A percentile compares a stretch with the other conserved stretches of the same genome.
Evolutionary conservation across 768 basidiomycete species (phyloP).

Genomic region (Mrakia hoshinonis): DNA sequence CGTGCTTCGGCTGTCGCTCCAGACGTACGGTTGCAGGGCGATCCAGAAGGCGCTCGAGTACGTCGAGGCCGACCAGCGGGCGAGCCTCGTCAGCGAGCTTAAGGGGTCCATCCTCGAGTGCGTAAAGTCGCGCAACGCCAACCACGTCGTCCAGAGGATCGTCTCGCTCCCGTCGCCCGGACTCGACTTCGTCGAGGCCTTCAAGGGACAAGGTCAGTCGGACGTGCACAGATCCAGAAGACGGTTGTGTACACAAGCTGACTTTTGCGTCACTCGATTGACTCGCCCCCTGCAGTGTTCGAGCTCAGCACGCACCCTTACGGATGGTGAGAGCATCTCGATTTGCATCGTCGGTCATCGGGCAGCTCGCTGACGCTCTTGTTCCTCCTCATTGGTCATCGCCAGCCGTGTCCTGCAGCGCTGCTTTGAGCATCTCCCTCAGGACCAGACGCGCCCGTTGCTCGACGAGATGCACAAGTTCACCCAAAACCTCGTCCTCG

Average conservation of each 20-base stretch:
- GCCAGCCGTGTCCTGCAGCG: slow-evolving; percentile 71
- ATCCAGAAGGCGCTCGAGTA: slow-evolving; percentile 58
- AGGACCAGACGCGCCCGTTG: slow-evolving; percentile 57
- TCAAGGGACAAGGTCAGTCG: slow-evolving; percentile 59
- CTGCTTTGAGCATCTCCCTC: slow-evolving; percentile 74
- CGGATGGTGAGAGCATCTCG: slow-evolving; percentile 50
- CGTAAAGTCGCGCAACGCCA: slow-evolving; percentile 84
- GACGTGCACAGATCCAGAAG: background rate
- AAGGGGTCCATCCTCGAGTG: slow-evolving; percentile 71
- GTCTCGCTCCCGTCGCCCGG: slow-evolving; percentile 55
- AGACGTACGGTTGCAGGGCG: slow-evolving; percentile 95
- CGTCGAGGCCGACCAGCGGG: slow-evolving; percentile 68
- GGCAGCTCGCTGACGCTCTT: no score
- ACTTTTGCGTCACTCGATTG: background rate
- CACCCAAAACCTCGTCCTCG: slow-evolving; percentile 66
- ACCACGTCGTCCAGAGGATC: slow-evolving; percentile 59
- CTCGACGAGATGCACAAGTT: slow-evolving; percentile 73
- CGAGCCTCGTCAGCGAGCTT: slow-evolving; percentile 63
- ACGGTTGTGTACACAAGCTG: background rate
- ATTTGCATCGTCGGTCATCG: background rate
- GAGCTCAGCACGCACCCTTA: slow-evolving; percentile 80
- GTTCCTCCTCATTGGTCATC: background rate
- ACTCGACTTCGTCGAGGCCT: slow-evolving; percentile 62
- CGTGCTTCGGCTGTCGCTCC: slow-evolving; percentile 64
- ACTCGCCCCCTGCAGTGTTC: slow-evolving; percentile 33